Evolutionary conservation across 139 green algal genomes (phyloP), one percentile per base, ranked within the genome.

Genomic region (Coelastrella sp.): DNA sequence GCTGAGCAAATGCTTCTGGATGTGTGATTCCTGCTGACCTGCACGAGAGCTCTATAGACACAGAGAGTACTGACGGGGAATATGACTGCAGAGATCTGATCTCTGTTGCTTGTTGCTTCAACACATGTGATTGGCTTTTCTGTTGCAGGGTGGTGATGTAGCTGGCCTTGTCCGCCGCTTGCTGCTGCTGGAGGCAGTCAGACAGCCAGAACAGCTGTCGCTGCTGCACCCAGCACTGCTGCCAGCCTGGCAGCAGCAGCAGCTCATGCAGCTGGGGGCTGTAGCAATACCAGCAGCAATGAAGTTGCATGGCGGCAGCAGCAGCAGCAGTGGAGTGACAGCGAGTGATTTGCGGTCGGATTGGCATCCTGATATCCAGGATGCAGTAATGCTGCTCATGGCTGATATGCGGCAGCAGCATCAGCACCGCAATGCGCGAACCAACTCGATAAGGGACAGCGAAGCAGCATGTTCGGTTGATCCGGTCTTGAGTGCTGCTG

Each of bases 181-280:
- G 60, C 59, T 86, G 80, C 80, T 86, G 80, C 80, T 86, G 80
- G 80, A 86, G 80, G 61, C 80, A 11, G 22, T 86, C 57, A 56
- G 32, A 10, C 59, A 75, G 22, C 80, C 23, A 5, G 61, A 59
- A 14, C 5, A n/a, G 60, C 4, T 4, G 4, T 60, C 22, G 22
- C 56, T 86, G 13, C 60, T 86, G 20, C 20, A 23, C 11, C 80
- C 80, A 5, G 11, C 59, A 7, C n/a, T 86, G 80, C n/a, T 11
- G 0, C 11, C 20, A 6, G 61, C 80, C 22, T 86, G 80, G 80
- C 56, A 68, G 10, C 17, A 73, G 58, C 79, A 84, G 79, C 79
- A 84, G 54, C 16, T 23, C 56, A 16, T 23, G 11, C 56, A 84
- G 47, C 79, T 84, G 71, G 20, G 71, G 2, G 71, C 71, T 77